Conservation (phyloP, 495 filamentous ascomycete genomes). For the Podospora didyma region DNA sequence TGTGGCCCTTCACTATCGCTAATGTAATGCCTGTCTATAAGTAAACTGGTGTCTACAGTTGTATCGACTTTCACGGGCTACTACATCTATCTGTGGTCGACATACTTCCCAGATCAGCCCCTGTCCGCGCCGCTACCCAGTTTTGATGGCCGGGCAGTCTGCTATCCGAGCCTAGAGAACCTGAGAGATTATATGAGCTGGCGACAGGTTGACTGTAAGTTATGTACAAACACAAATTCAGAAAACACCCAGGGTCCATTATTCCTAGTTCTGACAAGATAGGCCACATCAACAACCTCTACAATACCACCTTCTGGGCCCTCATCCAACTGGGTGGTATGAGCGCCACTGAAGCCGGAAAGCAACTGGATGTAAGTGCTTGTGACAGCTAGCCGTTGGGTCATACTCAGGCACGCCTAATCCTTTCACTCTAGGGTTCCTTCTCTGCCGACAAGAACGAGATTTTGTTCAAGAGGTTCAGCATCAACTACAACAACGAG, state of each 20-base stretch:
- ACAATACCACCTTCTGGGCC: constrained; percentile 95
- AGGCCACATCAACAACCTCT: constrained; percentile 98
- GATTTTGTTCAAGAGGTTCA: constrained; percentile 83
- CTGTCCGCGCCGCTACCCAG: constrained; percentile 74
- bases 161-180: constrained; percentile 74
- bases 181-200: constrained; percentile 93
- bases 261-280: constrained; percentile 3
- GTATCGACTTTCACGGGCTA: constrained; percentile 91
- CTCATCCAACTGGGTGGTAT: constrained; percentile 75
- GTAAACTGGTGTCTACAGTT: constrained; percentile 86
- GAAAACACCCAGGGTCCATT: too few species aligned
- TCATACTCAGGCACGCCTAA: not conserved
- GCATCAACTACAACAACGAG: constrained; percentile 97
- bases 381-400: not conserved
- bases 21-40: constrained; percentile 25
- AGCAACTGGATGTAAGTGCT: constrained; percentile 60
- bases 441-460: constrained; percentile 88
- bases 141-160: constrained; percentile 88
- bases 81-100: constrained; percentile 78
- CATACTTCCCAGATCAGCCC: constrained; percentile 63
- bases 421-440: constrained; percentile 57
- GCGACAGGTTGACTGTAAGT: constrained; percentile 91
- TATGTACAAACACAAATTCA: too few species aligned
- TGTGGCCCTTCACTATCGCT: constrained; percentile 1
- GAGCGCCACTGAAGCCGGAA: constrained; percentile 71